phyloP scores from a whole-genome alignment of 2,329 filamentous ascomycete species.

The Botrytis sinoallii region DNA sequence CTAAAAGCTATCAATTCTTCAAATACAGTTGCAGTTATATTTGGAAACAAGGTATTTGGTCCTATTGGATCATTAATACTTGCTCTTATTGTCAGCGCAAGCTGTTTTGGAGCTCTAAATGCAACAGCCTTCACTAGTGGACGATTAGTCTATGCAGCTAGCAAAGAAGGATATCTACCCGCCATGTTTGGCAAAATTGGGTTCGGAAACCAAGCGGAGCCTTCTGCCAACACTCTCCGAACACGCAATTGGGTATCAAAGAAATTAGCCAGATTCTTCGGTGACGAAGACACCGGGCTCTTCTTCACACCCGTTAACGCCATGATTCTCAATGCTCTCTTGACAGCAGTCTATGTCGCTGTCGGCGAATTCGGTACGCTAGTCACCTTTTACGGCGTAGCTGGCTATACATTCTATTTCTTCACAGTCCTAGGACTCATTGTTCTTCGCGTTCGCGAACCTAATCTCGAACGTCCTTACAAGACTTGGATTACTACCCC shows the following conservation, averaged over 20 bases:
- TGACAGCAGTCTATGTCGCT: slow-evolving; percentile 75
- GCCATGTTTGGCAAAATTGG: slow-evolving; percentile 80
- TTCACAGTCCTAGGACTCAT: slow-evolving; percentile 91
- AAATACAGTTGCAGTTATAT: slow-evolving; percentile 95
- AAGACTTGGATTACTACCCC: slow-evolving; percentile 95
- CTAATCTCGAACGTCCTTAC: slow-evolving; percentile 84
- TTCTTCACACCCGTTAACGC: slow-evolving; percentile 95
- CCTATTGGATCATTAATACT: slow-evolving; percentile 77
- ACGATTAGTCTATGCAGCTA: slow-evolving; percentile 87
- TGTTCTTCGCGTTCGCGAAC: slow-evolving; percentile 82
- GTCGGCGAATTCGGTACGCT: slow-evolving; percentile 90
- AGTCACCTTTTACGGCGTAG: slow-evolving; percentile 95
- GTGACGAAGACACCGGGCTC: slow-evolving; percentile 74
- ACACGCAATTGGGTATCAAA: slow-evolving; percentile 57
- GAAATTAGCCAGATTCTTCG: slow-evolving; percentile 59
- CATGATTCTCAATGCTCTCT: slow-evolving; percentile 71
- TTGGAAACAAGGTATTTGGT: slow-evolving; percentile 87
- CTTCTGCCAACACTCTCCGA: slow-evolving; percentile 44
- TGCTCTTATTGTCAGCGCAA: slow-evolving; percentile 83
- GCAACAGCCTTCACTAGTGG: slow-evolving; percentile 91
- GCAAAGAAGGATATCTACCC: slow-evolving; percentile 92
- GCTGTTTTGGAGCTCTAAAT: slow-evolving; percentile 92
- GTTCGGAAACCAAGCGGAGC: slow-evolving; percentile 48
- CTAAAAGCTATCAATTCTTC: slow-evolving; percentile 74
- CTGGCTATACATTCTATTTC: slow-evolving; percentile 97